Conservation (phyloP, 2,329 filamentous ascomycete species). For the Neonectria neomacrospora region DNA sequence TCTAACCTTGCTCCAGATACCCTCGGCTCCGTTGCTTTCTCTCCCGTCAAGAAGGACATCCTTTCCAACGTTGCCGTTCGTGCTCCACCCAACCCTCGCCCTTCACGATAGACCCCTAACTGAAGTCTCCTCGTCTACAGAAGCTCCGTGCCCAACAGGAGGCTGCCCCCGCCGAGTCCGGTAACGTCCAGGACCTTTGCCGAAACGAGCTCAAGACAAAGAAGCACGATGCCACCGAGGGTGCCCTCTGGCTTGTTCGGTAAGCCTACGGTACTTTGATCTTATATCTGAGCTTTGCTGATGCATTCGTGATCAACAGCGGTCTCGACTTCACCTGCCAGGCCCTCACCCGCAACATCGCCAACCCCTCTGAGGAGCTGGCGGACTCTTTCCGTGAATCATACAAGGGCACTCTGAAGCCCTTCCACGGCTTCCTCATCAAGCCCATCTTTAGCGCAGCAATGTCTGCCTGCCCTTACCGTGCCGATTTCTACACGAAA, state of each 20-base stretch:
- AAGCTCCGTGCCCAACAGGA: slow-evolving; percentile 89
- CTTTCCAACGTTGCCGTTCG: slow-evolving; percentile 87
- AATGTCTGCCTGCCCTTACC: slow-evolving; percentile 93
- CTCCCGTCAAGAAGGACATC: slow-evolving; percentile 91
- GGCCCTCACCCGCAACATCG: slow-evolving; percentile 81
- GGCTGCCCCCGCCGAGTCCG: slow-evolving; percentile 81
- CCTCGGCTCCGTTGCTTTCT: slow-evolving; percentile 80
- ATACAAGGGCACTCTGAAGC: slow-evolving; percentile 89
- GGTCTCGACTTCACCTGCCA: slow-evolving; percentile 94
- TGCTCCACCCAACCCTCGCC: not conserved
- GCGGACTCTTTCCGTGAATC: slow-evolving; percentile 85
- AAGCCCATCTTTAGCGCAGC: slow-evolving; percentile 94
- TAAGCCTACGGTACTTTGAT: slow-evolving; percentile 53
- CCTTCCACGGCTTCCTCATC: slow-evolving; percentile 87
- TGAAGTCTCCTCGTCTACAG: slow-evolving; percentile 55
- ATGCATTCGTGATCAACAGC: slow-evolving; percentile 57
- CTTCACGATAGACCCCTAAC: slow-evolving; percentile 32
- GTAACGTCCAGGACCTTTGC: slow-evolving; percentile 85
- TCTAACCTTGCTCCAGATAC: slow-evolving; percentile 58
- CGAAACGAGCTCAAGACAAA: slow-evolving; percentile 88
- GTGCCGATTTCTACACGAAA: slow-evolving; percentile 92
- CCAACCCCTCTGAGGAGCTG: slow-evolving; percentile 77
- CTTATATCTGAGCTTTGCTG: not conserved
- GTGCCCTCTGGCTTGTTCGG: slow-evolving; percentile 90
- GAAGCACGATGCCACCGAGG: slow-evolving; percentile 89